Evolutionary conservation across 768 basidiomycete genomes (phyloP).

Genomic region (Lactarius vividus): DNA sequence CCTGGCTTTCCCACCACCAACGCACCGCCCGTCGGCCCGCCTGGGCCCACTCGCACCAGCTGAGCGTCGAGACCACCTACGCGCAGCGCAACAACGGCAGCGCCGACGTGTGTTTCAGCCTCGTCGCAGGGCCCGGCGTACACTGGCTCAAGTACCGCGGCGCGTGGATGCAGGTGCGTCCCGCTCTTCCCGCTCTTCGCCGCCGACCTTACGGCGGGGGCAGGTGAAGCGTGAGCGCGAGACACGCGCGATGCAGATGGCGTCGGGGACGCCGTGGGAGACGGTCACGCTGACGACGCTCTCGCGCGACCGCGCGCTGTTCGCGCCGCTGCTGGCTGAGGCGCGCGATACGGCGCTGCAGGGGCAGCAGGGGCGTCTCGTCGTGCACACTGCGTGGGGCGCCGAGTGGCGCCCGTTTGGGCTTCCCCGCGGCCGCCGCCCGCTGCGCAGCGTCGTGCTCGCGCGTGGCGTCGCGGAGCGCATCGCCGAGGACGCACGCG

Average conservation of each 20-base stretch:
- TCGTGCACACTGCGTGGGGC: slow-evolving; percentile 96
- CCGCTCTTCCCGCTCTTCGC: background rate
- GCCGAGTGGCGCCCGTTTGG: slow-evolving; percentile 97
- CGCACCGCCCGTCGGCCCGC: slow-evolving; percentile 30
- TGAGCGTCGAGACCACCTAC: slow-evolving; percentile 91
- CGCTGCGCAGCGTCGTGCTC: slow-evolving; percentile 86
- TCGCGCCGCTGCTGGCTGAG: slow-evolving; percentile 77
- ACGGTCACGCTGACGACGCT: slow-evolving; percentile 93
- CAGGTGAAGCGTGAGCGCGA: slow-evolving; percentile 95
- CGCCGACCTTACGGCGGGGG: background rate
- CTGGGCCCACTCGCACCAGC: slow-evolving; percentile 81
- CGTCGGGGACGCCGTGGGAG: slow-evolving; percentile 95
- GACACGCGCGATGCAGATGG: slow-evolving; percentile 85
- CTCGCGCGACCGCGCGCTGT: slow-evolving; percentile 79
- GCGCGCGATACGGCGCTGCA: slow-evolving; percentile 86
- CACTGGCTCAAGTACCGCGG: slow-evolving; percentile 89
- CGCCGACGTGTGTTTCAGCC: slow-evolving; percentile 81
- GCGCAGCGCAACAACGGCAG: slow-evolving; percentile 90
- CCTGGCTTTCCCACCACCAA: slow-evolving; percentile 85
- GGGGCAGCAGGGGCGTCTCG: slow-evolving; percentile 88
- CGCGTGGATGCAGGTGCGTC: slow-evolving; percentile 93
- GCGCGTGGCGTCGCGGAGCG: slow-evolving; percentile 77
- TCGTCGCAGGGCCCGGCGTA: slow-evolving; percentile 94
- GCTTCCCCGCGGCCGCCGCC: slow-evolving; percentile 81
- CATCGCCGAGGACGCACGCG: slow-evolving; percentile 75